These are phyloP conservation scores for Wickerhamiella kurtzmanii DNA, from an alignment of 805 yeast genomes.

Conservation along the genomic window DNA sequence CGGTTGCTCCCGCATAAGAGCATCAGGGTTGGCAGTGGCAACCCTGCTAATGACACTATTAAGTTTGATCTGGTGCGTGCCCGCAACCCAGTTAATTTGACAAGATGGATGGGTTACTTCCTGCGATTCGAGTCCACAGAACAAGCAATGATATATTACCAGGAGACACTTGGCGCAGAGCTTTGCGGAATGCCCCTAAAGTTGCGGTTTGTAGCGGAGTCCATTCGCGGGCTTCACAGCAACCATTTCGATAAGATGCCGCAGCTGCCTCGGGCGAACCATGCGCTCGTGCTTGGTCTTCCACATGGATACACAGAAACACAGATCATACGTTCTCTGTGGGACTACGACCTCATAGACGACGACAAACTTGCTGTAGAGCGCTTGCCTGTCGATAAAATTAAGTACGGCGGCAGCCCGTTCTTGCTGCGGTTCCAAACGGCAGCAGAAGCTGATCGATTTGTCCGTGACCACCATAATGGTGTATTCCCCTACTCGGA, in stretches of 20 bases:
- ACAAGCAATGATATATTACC: conserved; percentile 39
- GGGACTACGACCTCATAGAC: conserved; percentile 25
- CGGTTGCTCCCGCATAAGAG: conserved; percentile 22
- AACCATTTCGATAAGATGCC: conserved; percentile 21
- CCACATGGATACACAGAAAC: conserved; percentile 18
- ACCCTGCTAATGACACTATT: conserved; percentile 15
- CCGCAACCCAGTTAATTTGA: conserved; percentile 34
- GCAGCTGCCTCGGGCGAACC: conserved; percentile 17
- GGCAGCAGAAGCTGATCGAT: conserved; percentile 23
- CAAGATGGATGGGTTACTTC: conserved; percentile 38
- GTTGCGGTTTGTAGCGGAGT: conserved; percentile 33
- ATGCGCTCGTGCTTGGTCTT: conserved; percentile 24
- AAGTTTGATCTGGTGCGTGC: conserved; percentile 35
- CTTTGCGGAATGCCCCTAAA: conserved; percentile 39
- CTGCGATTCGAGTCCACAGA: conserved; percentile 35
- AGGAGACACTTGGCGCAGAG: conserved; percentile 36
- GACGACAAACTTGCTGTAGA: conserved; percentile 24
- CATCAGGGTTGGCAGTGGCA: conserved; percentile 12
- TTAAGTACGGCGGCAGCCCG: conserved; percentile 24
- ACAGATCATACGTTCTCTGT: conserved; percentile 19
- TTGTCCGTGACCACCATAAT: conserved; percentile 21
- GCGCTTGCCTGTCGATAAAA: conserved; percentile 21
- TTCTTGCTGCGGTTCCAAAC: conserved; percentile 22
- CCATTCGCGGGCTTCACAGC: conserved; percentile 16
- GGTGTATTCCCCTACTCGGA: conserved; percentile 21